A percentile compares a stretch with the other conserved stretches of the same genome.
phyloP scores from a whole-genome alignment of 192 early-diverging fungal species.

The Coemansia sp. region DNA sequence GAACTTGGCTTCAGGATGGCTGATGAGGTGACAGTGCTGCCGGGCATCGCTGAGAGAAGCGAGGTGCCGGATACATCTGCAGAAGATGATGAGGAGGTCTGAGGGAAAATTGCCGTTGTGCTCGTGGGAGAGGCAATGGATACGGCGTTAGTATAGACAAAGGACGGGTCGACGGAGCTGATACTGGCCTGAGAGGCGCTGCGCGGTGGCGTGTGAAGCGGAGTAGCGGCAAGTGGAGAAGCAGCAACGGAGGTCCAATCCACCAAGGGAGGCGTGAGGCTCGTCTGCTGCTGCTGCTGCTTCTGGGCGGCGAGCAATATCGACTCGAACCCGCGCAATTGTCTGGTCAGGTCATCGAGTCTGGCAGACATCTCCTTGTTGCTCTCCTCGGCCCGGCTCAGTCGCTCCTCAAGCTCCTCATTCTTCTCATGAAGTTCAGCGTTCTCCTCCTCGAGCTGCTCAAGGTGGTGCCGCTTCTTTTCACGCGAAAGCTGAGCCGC shows the following conservation, averaged over 20 bases:
- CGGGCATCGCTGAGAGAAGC: constrained; percentile 22
- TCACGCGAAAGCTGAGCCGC: constrained; percentile 85
- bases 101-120: background rate
- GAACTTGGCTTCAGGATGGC: constrained; percentile 19
- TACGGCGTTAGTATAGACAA: constrained; percentile 30
- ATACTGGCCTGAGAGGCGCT: constrained; percentile 12
- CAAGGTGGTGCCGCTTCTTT: constrained; percentile 84
- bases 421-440: constrained; percentile 54
- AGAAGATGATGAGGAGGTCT: constrained; percentile 10
- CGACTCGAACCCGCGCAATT: constrained; percentile 44
- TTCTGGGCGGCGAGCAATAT: constrained; percentile 34
- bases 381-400: constrained; percentile 35
- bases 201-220: constrained; percentile 17
- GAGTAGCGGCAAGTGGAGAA: constrained; percentile 32
- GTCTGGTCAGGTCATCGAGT: constrained; percentile 43
- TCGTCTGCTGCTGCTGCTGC: constrained; percentile 18
- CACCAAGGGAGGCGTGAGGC: constrained; percentile 14
- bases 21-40: constrained; percentile 24
- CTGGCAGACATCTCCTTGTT: constrained; percentile 32
- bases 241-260: constrained; percentile 35
- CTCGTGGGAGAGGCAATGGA: background rate
- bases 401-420: constrained; percentile 43
- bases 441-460: constrained; percentile 77
- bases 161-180: constrained; percentile 14
- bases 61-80: constrained; percentile 4